Percentiles rank a stretch among this genome's conserved stretches.
Conservation (phyloP, 1,284 basidiomycete species). For the Pisolithus thermaeus region DNA sequence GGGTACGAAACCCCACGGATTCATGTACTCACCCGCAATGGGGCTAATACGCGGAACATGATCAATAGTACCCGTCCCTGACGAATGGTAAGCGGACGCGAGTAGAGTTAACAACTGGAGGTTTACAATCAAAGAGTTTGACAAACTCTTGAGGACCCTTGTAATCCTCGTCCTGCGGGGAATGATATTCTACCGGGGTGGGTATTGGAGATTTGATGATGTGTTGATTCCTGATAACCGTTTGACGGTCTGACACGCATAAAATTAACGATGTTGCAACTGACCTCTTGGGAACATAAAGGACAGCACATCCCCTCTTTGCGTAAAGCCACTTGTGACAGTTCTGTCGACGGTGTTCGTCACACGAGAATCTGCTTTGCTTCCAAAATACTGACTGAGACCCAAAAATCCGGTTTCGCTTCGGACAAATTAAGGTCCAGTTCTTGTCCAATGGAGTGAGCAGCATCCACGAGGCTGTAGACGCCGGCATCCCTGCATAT, state of each 20-base stretch:
- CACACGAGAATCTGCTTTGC: background rate
- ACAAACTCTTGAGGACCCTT: constrained; percentile 41
- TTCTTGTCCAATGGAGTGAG: constrained; percentile 77
- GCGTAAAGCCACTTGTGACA: constrained; percentile 83
- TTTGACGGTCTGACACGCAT: background rate
- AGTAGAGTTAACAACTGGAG: constrained; percentile 1
- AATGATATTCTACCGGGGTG: constrained; percentile 57
- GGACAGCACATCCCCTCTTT: constrained; percentile 65
- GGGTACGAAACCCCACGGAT: constrained; percentile 13
- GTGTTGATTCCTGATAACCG: constrained; percentile 54
- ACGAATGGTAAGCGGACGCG: background rate
- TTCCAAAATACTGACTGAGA: constrained; percentile 47
- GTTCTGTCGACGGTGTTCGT: constrained; percentile 39
- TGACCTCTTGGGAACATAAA: constrained; percentile 76
- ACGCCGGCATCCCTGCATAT: constrained; percentile 67
- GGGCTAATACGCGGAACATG: constrained; percentile 50
- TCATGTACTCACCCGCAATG: constrained; percentile 39
- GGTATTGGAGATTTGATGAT: constrained; percentile 73
- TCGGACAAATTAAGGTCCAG: constrained; percentile 53
- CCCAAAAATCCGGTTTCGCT: constrained; percentile 72
- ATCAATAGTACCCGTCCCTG: constrained; percentile 73
- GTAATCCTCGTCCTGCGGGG: constrained; percentile 31
- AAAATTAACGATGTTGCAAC: constrained; percentile 7
- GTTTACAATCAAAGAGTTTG: constrained; percentile 55
- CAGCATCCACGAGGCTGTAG: constrained; percentile 74